Conservation (phyloP, 148 eudicot species). For the Vaccinium corymbosum region DNA sequence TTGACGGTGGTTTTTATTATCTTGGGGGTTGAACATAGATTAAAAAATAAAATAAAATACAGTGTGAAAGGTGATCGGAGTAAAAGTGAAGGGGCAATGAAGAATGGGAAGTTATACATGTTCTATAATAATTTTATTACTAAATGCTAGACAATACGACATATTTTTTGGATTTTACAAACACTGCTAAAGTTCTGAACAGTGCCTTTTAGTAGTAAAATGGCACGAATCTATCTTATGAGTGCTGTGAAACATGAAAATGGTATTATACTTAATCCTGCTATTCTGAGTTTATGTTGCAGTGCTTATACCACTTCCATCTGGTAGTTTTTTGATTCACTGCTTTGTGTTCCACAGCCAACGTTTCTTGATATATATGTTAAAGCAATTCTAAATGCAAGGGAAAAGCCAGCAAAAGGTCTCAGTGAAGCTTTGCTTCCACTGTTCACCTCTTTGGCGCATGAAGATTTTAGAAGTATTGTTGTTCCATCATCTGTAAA, state of each 20-base stretch:
- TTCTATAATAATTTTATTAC: not conserved
- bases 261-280: not conserved
- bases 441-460: constrained; percentile 57
- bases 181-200: not conserved
- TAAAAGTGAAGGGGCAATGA: not conserved
- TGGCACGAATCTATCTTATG: not conserved
- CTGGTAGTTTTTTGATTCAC: constrained; percentile 13
- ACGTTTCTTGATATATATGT: constrained; percentile 75
- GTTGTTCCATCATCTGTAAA: constrained; percentile 82
- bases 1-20: not conserved
- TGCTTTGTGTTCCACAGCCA: constrained; percentile 47
- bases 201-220: not conserved
- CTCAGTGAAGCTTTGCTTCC: constrained; percentile 84
- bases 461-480: constrained; percentile 71
- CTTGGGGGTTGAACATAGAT: not conserved
- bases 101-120: not conserved
- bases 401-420: constrained; percentile 62
- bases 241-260: not conserved
- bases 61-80: not conserved
- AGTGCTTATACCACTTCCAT: not conserved
- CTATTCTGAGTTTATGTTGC: constrained; percentile 1
- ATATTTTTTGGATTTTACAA: not conserved
- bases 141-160: not conserved
- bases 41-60: not conserved
- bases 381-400: constrained; percentile 70